These are phyloP conservation scores for Populus pruinosa DNA, from an alignment of 345 rosid species.

Conservation along the genomic window DNA sequence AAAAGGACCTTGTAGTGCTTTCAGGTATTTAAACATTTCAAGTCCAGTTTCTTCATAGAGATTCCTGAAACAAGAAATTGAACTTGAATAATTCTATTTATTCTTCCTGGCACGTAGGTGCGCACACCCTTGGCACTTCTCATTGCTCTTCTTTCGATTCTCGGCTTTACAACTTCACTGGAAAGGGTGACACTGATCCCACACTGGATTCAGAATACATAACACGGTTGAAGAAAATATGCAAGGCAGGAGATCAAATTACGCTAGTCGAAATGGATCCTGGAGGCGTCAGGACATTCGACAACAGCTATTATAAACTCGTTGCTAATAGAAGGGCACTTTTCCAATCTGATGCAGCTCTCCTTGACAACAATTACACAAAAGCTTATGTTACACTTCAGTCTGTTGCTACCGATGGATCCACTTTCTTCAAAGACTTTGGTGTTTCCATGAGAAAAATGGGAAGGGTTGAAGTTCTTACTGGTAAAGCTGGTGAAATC, in stretches of 20 bases:
- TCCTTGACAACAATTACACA: constrained; percentile 42
- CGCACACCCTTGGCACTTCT: constrained; percentile 62
- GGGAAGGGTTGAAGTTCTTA: constrained; percentile 62
- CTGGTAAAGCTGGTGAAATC: constrained; percentile 49
- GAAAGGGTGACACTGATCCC: constrained; percentile 54
- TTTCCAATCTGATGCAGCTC: constrained; percentile 62
- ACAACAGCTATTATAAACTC: constrained; percentile 39
- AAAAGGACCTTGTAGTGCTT: constrained; percentile 53
- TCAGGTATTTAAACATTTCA: constrained; percentile 36
- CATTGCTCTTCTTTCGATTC: constrained; percentile 48
- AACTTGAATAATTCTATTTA: neutral
- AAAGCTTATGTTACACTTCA: constrained; percentile 45
- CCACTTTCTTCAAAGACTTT: constrained; percentile 57
- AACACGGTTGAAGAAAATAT: constrained; percentile 28
- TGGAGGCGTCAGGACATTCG: constrained; percentile 60
- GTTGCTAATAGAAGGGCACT: constrained; percentile 58
- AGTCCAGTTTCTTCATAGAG: neutral
- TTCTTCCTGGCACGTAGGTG: constrained; percentile 30
- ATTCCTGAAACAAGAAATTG: neutral
- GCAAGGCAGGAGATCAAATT: constrained; percentile 43
- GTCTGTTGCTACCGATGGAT: neutral
- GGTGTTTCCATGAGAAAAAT: constrained; percentile 62
- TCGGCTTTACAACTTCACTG: constrained; percentile 71
- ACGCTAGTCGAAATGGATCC: constrained; percentile 72
- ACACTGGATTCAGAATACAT: constrained; percentile 41